Evolutionary conservation across 148 eudicot genomes (phyloP), one percentile per base, ranked within the genome.

Genomic region (Vaccinium myrtillus): DNA sequence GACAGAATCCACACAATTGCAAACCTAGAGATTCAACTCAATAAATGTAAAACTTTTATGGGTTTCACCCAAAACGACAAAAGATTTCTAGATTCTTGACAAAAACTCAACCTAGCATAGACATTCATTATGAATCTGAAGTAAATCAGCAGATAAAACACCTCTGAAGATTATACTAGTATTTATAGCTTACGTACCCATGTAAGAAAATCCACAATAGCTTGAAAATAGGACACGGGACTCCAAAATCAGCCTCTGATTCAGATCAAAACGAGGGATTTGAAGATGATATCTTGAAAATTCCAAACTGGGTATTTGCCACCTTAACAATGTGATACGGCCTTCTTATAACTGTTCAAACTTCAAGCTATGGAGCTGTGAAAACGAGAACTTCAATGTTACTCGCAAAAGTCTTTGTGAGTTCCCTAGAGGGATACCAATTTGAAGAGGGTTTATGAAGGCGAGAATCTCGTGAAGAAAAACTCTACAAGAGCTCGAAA

Each of bases 281-380:
- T 13, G 6, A 16, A 6, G 74, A 12, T 73, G n/a, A 82, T 14
- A 49, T 13, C 13, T 4, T 46, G 0, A 6, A 46, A 56, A 16
- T 19, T 9, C 3, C 81, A 61, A 21, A 36, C 21, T n/a, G 51
- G 46, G 79, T 69, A 6, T 84, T 74, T 51, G 75, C 14, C 39
- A 46, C 25, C 59, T 67, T 14, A 8, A 55, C 82, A 74, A 13
- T 46, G 71, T 14, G 27, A 46, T 5, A 21, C 53, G 23, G n/a
- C 69, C 75, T 80, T 79, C 87, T 80, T 87, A 2, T 55, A 71
- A 16, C 30, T 59, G 70, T 30, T 69, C 51, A 86, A 50, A 49
- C n/a, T 25, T 27, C 12, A 32, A 75, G 86, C 87, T 87, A 82
- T 87, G 84, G 84, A 85, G 87, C 89, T 90, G 88, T 87, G 84